Percentiles rank a stretch among this genome's conserved stretches.
Evolutionary conservation across 345 rosid species (phyloP).

Genomic region (Mercurialis annua): DNA sequence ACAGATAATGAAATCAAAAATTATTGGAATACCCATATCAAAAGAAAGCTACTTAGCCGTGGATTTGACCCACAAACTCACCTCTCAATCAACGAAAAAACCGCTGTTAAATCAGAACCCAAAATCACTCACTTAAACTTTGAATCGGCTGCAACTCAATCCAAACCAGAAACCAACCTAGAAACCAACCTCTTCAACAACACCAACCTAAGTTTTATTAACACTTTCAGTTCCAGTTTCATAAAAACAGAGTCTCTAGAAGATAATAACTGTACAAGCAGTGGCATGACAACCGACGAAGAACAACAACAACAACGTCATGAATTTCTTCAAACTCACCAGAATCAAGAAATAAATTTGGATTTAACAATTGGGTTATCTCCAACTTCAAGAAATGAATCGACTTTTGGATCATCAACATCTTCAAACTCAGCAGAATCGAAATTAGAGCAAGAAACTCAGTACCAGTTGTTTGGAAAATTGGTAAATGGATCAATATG

Average conservation of each 20-base stretch:
- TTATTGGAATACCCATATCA: constrained; percentile 58
- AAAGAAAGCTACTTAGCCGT: constrained; percentile 42
- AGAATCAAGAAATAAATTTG: constrained; percentile 35
- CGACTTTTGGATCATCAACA: neutral
- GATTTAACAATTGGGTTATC: constrained; percentile 50
- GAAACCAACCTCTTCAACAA: constrained; percentile 1
- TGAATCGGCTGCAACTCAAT: constrained; percentile 1
- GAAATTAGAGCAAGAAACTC: constrained; percentile 16
- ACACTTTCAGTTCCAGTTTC: constrained; percentile 5
- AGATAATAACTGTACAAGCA: constrained; percentile 44
- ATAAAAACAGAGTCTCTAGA: constrained; percentile 35
- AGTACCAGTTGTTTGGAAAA: constrained; percentile 11
- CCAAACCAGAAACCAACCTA: constrained; percentile 4
- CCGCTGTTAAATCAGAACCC: constrained; percentile 3
- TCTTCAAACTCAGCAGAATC: constrained; percentile 44
- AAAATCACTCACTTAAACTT: constrained; percentile 17
- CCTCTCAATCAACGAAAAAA: constrained; percentile 40
- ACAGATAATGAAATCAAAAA: constrained; percentile 55
- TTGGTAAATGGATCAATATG: constrained; percentile 28
- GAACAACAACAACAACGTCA: constrained; percentile 27
- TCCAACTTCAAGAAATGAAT: constrained; percentile 7
- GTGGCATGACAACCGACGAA: constrained; percentile 57
- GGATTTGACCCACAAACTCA: constrained; percentile 51
- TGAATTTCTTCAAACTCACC: neutral
- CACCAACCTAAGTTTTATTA: constrained; percentile 9